Base-by-base conservation (phyloP, 2,329 filamentous ascomycete genomes). In the Aspergillus latus region DNA sequence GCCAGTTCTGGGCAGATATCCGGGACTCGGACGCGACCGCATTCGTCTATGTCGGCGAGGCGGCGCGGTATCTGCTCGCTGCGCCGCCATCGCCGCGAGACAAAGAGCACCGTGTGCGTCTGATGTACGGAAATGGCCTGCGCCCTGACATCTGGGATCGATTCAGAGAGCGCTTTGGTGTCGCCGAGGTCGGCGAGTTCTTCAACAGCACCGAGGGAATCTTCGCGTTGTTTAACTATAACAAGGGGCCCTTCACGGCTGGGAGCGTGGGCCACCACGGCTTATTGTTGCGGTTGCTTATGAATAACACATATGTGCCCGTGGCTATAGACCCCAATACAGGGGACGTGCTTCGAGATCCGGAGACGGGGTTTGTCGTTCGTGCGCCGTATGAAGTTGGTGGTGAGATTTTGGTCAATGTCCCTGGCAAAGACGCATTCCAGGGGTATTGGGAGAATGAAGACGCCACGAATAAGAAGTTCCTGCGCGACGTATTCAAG, bases 11-110 rank as follows among this genome's bases (percentile, higher is more conserved):
- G 88, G 72, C 75, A 32, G 89, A 92, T 60, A 78, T 91, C 16
- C 82, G 85, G 45, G 86, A 86, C 56, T 86, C 84, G 0, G 74
- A 81, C 11, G 84, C 88, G 0, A 91, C 88, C 0, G 82, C 84
- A 65, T 89, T 92, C 62, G 84, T 88, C 15, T 92, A 92, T 66
- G 89, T 92, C 2, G 89, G 89, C 64, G 89, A 92, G 69, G 90
- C 87, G 0, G 83, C 88, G 5, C 82, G 89, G 0, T 92, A 92
- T 63, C 79, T 92, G 0, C 80, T 92, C 10, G 85, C 88, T 0
- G 82, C 83, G 1, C 87, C 88, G 1, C 74, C 76, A 1, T 75
- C 76, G 0, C 70, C 76, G 0, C 66, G 74, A 0, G 80, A 82
- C 52, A 70, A 70, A 26, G 66, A 72, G 2, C 80, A 82, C 56